Evolutionary conservation across 192 early-diverging fungal species (phyloP).

Genomic region (Entomortierella beljakovae): DNA sequence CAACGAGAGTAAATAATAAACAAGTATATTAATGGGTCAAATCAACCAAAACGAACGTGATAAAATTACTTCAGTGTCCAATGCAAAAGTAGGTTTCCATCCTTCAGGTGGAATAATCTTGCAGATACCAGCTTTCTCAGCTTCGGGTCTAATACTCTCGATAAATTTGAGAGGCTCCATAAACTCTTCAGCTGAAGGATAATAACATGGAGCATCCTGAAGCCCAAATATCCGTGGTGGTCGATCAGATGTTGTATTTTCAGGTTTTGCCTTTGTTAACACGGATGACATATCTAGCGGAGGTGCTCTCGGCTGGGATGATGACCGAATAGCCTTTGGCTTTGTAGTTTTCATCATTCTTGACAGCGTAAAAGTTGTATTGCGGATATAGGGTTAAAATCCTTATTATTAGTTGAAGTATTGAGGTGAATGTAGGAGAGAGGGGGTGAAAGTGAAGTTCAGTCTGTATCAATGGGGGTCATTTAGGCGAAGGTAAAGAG

Average conservation of each 20-base stretch:
- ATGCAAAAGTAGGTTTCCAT: constrained; percentile 86
- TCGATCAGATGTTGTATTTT: constrained; percentile 1
- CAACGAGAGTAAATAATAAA: too few species aligned
- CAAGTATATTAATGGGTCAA: too few species aligned
- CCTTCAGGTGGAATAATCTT: constrained; percentile 93
- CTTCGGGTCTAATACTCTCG: constrained; percentile 79
- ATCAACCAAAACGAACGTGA: too few species aligned
- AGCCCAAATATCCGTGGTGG: constrained; percentile 75
- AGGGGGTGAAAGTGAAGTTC: too few species aligned
- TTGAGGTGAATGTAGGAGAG: too few species aligned
- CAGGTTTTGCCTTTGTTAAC: constrained; percentile 27
- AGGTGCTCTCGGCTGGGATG: constrained; percentile 12
- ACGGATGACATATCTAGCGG: constrained; percentile 47
- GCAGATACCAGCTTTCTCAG: constrained; percentile 84
- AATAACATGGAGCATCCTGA: constrained; percentile 79
- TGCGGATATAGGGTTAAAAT: neutral
- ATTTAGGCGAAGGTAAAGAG: too few species aligned
- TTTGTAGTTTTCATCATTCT: constrained; percentile 37
- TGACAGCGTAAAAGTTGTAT: neutral
- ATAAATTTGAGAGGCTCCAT: constrained; percentile 88
- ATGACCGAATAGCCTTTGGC: constrained; percentile 1
- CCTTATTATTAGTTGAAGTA: too few species aligned
- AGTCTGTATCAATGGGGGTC: too few species aligned
- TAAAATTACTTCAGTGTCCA: constrained; percentile 85
- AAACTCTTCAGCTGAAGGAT: constrained; percentile 88